These are phyloP conservation scores for Suhomyces chickasaworum DNA, from an alignment of 1,139 yeast genomes.

Conservation along the genomic window DNA sequence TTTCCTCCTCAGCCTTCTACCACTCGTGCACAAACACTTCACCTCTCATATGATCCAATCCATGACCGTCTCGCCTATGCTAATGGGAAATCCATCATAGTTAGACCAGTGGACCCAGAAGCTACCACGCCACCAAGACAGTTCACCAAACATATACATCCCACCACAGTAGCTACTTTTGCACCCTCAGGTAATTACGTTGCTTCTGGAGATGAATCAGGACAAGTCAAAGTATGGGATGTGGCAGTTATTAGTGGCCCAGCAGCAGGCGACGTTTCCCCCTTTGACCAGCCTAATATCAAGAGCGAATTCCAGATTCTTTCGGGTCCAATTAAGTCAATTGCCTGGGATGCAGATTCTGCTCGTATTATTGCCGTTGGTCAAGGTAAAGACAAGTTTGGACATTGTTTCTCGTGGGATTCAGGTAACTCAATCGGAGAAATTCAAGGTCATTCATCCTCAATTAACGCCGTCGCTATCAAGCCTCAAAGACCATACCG, in stretches of 20 bases:
- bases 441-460: constrained; percentile 89
- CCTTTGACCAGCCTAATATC: constrained; percentile 53
- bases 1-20: constrained; percentile 84
- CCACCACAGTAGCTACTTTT: constrained; percentile 74
- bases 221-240: constrained; percentile 90
- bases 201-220: constrained; percentile 90
- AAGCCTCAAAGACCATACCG: constrained; percentile 90
- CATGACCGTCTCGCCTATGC: constrained; percentile 77
- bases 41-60: constrained; percentile 69
- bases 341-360: constrained; percentile 93
- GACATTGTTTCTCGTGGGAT: constrained; percentile 92
- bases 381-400: constrained; percentile 87
- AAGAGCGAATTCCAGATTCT: constrained; percentile 84
- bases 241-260: constrained; percentile 40
- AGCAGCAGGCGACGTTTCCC: constrained; percentile 31
- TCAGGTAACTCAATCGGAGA: constrained; percentile 96
- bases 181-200: constrained; percentile 88
- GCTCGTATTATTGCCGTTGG: constrained; percentile 92
- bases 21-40: constrained; percentile 66
- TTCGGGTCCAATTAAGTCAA: constrained; percentile 78
- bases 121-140: constrained; percentile 51
- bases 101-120: constrained; percentile 61
- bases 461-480: constrained; percentile 80
- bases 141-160: constrained; percentile 68
- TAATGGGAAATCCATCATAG: constrained; percentile 75